Conservation (phyloP, 352 stramenopile genomes). For the Phytopythium helicoides region DNA sequence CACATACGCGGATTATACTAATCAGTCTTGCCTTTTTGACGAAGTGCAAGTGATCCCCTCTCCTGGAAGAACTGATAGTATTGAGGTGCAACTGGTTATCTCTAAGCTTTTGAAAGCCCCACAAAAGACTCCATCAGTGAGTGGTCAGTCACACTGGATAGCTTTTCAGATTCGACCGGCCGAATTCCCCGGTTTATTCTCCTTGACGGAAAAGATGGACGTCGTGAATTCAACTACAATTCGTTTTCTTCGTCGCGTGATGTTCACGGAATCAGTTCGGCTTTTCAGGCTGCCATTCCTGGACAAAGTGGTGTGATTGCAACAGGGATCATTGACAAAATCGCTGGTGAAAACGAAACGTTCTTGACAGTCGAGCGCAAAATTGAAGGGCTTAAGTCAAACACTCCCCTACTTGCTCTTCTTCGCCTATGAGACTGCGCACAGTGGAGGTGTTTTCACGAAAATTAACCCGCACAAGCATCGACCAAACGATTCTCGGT, state of each 20-base stretch:
- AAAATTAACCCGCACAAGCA: conserved; percentile 60
- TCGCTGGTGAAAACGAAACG: conserved; percentile 45
- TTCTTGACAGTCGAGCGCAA: conserved; percentile 37
- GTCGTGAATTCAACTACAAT: conserved; percentile 32
- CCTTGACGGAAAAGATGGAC: conserved; percentile 43
- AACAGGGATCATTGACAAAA: conserved; percentile 34
- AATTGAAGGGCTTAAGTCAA: conserved; percentile 33
- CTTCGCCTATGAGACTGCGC: conserved; percentile 70
- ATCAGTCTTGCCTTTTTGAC: conserved; percentile 63
- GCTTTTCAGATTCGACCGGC: conserved; percentile 23
- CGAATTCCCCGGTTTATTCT: conserved; percentile 66
- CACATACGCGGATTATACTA: conserved; percentile 79
- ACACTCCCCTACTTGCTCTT: conserved; percentile 65
- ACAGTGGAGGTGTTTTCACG: conserved; percentile 69
- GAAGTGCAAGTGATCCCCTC: conserved; percentile 42
- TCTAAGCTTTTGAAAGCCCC: conserved; percentile 48
- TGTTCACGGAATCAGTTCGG: conserved; percentile 15
- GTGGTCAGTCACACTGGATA: conserved; percentile 7
- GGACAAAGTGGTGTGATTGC: conserved; percentile 37
- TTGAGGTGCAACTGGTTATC: conserved; percentile 46
- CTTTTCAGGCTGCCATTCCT: conserved; percentile 18
- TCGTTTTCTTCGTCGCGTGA: conserved; percentile 16
- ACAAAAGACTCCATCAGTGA: background rate
- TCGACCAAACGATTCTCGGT: conserved; percentile 35
- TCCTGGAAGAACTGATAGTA: conserved; percentile 32